phyloP scores from a whole-genome alignment of 768 basidiomycete genomes.

The Pholiota molesta region DNA sequence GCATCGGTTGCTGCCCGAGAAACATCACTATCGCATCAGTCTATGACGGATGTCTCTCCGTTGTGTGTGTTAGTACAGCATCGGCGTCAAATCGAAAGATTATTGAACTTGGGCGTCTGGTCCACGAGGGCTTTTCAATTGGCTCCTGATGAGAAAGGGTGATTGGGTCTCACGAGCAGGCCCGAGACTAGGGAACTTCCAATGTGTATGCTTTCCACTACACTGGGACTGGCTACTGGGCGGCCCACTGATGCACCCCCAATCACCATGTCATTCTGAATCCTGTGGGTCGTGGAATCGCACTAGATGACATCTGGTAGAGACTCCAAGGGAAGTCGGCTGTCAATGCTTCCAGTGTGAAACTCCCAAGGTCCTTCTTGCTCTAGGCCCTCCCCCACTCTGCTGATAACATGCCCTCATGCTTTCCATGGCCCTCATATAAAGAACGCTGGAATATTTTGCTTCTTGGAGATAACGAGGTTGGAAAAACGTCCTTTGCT shows the following conservation, averaged over 20 bases:
- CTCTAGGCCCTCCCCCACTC: constrained; percentile 9
- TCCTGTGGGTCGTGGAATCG: neutral
- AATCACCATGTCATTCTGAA: neutral
- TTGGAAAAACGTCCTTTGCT: constrained; percentile 34
- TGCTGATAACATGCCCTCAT: constrained; percentile 16
- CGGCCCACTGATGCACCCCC: neutral
- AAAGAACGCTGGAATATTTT: constrained; percentile 27
- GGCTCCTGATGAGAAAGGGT: neutral
- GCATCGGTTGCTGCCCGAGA: constrained; percentile 3
- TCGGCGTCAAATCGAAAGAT: neutral
- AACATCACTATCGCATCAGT: constrained; percentile 4
- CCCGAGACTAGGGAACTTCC: constrained; percentile 8
- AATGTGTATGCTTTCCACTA: neutral
- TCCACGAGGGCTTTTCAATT: neutral
- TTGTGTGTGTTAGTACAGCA: neutral
- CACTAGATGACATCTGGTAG: neutral
- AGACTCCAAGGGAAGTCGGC: too few species aligned
- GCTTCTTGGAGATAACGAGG: constrained; percentile 28
- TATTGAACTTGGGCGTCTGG: neutral
- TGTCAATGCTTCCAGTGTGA: neutral
- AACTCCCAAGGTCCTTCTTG: neutral
- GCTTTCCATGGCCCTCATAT: constrained; percentile 17
- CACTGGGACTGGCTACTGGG: constrained; percentile 1
- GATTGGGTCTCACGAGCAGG: constrained; percentile 4
- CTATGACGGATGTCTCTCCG: neutral